Percentiles rank a stretch among this genome's conserved stretches.
phyloP scores from a whole-genome alignment of 495 filamentous ascomycete species.

The Xylaria nigripes region DNA sequence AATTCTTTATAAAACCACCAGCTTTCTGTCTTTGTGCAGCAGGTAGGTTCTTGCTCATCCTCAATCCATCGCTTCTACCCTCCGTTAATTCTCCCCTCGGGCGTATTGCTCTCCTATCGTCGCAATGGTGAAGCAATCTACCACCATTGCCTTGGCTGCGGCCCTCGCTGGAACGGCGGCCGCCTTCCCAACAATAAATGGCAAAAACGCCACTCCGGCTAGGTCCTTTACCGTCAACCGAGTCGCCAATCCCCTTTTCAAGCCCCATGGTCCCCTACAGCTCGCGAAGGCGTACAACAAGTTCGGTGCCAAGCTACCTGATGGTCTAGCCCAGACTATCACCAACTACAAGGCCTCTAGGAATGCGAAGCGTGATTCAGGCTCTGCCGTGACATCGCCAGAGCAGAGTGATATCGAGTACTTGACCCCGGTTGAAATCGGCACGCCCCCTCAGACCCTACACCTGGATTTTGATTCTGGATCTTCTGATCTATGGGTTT shows the following conservation, averaged over 20 bases:
- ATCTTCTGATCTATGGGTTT: constrained; percentile 61
- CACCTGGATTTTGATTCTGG: constrained; percentile 71
- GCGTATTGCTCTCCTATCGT: neutral
- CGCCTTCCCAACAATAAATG: neutral
- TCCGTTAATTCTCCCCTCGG: neutral
- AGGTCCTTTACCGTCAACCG: constrained; percentile 43
- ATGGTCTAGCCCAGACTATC: constrained; percentile 31
- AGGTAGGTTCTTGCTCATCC: neutral
- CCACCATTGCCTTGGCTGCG: neutral
- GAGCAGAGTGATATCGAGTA: constrained; percentile 55
- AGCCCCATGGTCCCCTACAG: constrained; percentile 40
- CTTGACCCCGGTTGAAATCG: constrained; percentile 58
- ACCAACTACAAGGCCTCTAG: constrained; percentile 16
- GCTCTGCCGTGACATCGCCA: constrained; percentile 44
- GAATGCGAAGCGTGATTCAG: constrained; percentile 31
- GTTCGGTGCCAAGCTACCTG: constrained; percentile 39
- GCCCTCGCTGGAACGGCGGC: neutral
- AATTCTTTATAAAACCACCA: neutral
- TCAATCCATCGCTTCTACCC: neutral
- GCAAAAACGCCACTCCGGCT: neutral
- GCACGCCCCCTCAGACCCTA: constrained; percentile 47
- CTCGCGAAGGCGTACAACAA: constrained; percentile 53
- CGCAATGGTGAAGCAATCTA: neutral
- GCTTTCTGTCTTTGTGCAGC: neutral
- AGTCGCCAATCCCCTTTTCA: constrained; percentile 41